phyloP scores from a whole-genome alignment of 805 yeast genomes.

The Nakazawaea ambrosiae region DNA sequence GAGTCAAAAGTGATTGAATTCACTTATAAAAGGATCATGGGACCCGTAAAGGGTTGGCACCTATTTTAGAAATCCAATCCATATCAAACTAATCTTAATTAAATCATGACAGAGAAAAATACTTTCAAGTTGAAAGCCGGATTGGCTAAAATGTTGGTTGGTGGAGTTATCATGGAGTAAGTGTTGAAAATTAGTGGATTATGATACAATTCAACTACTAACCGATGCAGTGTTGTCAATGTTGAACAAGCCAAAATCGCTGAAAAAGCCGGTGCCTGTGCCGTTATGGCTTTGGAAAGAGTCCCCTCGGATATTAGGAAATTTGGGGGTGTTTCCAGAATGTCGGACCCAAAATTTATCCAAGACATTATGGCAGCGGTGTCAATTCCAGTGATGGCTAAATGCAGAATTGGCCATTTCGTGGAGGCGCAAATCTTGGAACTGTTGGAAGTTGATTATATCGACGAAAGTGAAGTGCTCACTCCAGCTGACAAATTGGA shows the following conservation, averaged over 20 bases:
- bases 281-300: constrained; percentile 82
- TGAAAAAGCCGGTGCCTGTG: constrained; percentile 81
- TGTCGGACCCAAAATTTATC: constrained; percentile 82
- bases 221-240: constrained; percentile 44
- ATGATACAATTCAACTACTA: background rate
- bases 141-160: constrained; percentile 80
- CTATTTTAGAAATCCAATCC: no score
- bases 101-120: constrained; percentile 13
- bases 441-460: constrained; percentile 67
- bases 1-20: no score
- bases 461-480: constrained; percentile 79
- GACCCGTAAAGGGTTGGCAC: no score
- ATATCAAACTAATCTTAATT: no score
- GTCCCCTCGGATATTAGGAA: constrained; percentile 84
- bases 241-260: constrained; percentile 79
- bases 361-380: constrained; percentile 65
- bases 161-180: constrained; percentile 60
- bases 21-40: no score
- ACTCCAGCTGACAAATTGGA: constrained; percentile 70
- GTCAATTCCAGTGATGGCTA: constrained; percentile 78
- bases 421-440: constrained; percentile 78
- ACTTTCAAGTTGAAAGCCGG: constrained; percentile 62
- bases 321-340: constrained; percentile 76
- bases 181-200: no score
- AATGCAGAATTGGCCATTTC: constrained; percentile 75